Percentiles rank a stretch among this genome's conserved stretches.
Evolutionary conservation across 2,329 filamentous ascomycete species (phyloP).

Genomic region (Claviceps monticola): DNA sequence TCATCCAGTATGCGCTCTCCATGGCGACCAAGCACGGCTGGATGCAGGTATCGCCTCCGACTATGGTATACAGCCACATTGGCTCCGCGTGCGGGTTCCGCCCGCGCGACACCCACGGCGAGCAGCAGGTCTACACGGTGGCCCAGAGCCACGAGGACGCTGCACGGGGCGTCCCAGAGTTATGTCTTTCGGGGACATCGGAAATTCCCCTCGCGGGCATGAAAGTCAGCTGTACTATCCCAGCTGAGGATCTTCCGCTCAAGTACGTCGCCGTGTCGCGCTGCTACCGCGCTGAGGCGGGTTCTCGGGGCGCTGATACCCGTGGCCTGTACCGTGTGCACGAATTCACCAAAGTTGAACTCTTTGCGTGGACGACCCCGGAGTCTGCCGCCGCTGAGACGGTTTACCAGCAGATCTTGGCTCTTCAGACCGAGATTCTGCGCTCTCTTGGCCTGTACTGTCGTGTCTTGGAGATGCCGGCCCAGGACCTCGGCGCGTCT

Average conservation of each 20-base stretch:
- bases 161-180: constrained; percentile 47
- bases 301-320: constrained; percentile 75
- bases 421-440: constrained; percentile 76
- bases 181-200: constrained; percentile 74
- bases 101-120: constrained; percentile 76
- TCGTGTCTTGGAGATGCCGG: constrained; percentile 86
- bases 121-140: constrained; percentile 82
- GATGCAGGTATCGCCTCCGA: constrained; percentile 71
- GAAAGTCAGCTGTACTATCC: constrained; percentile 60
- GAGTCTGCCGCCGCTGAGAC: constrained; percentile 33
- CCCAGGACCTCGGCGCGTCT: constrained; percentile 74
- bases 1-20: constrained; percentile 72
- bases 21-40: constrained; percentile 63
- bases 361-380: constrained; percentile 81
- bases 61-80: constrained; percentile 83
- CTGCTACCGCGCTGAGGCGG: constrained; percentile 94
- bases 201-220: constrained; percentile 92
- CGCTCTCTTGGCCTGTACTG: constrained; percentile 65
- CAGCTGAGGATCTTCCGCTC: constrained; percentile 52
- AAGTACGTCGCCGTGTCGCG: constrained; percentile 74
- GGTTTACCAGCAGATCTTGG: constrained; percentile 73
- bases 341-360: constrained; percentile 96
- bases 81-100: constrained; percentile 87
- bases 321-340: constrained; percentile 95
- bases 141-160: constrained; percentile 46